phyloP scores from a whole-genome alignment of 768 basidiomycete genomes.

The Calocybe indica region DNA sequence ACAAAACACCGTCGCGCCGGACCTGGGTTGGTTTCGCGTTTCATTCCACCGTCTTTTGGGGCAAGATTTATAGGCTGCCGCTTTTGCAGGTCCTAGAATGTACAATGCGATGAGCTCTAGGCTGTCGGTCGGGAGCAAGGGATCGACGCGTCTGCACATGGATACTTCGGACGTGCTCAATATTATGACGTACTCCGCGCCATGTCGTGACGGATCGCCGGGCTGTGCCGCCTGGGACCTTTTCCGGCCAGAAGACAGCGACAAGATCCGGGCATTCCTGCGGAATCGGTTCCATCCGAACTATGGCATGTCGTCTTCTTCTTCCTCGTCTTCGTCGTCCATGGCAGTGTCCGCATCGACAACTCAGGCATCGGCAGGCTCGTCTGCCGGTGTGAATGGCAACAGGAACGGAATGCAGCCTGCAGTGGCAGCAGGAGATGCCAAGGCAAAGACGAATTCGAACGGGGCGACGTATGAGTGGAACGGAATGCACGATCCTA shows the following conservation, averaged over 20 bases:
- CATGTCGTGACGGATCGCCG: constrained; percentile 46
- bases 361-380: not conserved
- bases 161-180: constrained; percentile 92
- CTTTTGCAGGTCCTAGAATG: constrained; percentile 76
- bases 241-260: constrained; percentile 73
- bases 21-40: constrained; percentile 48
- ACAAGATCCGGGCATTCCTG: constrained; percentile 68
- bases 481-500: constrained; percentile 66
- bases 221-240: constrained; percentile 91
- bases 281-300: constrained; percentile 44
- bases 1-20: constrained; percentile 65
- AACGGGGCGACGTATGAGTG: constrained; percentile 13
- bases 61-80: not conserved
- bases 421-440: too few species aligned
- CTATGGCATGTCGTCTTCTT: not conserved
- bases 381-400: not conserved
- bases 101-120: constrained; percentile 82
- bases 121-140: constrained; percentile 62
- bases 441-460: not conserved
- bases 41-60: constrained; percentile 10
- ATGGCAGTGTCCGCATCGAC: too few species aligned
- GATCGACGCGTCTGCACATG: constrained; percentile 86
- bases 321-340: too few species aligned
- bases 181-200: constrained; percentile 72
- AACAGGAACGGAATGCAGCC: too few species aligned